A percentile compares a stretch with the other conserved stretches of the same genome.
Evolutionary conservation across 106 monocot genomes (phyloP).

Genomic region (Dioscorea zingiberensis): DNA sequence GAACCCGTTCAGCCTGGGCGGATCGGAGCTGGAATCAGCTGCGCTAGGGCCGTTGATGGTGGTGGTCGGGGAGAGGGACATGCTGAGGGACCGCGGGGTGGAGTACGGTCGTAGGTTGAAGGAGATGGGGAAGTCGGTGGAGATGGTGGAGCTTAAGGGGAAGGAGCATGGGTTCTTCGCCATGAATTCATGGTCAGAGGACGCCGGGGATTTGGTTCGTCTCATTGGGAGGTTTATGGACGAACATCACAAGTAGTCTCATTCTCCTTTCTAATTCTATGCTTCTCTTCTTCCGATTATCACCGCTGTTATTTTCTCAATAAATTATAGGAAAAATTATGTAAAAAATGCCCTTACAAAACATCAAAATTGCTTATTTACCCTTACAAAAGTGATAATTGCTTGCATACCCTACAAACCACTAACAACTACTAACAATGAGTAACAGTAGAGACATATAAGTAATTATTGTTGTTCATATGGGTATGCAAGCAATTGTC

Average conservation of each 20-base stretch:
- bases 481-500: no score
- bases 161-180: conserved; percentile 66
- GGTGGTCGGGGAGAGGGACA: conserved; percentile 54
- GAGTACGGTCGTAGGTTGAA: conserved; percentile 42
- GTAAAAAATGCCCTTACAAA: no score
- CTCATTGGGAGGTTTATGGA: conserved; percentile 34
- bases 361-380: no score
- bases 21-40: conserved; percentile 9
- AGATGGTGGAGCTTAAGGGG: conserved; percentile 47
- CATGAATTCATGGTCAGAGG: conserved; percentile 28
- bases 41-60: conserved; percentile 42
- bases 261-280: no score
- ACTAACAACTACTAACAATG: no score
- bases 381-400: no score
- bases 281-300: no score
- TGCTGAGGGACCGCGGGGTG: conserved; percentile 40
- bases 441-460: no score
- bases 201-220: conserved; percentile 37
- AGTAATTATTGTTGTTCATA: no score
- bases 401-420: no score
- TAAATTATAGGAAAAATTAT: no score
- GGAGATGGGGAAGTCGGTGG: conserved; percentile 47
- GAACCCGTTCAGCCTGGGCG: conserved; percentile 43
- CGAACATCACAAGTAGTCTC: background rate
- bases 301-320: no score